A percentile compares a stretch with the other conserved stretches of the same genome.
These are phyloP conservation scores for Cladophialophora psammophila DNA, from an alignment of 2,329 filamentous ascomycete genomes.

Conservation along the genomic window DNA sequence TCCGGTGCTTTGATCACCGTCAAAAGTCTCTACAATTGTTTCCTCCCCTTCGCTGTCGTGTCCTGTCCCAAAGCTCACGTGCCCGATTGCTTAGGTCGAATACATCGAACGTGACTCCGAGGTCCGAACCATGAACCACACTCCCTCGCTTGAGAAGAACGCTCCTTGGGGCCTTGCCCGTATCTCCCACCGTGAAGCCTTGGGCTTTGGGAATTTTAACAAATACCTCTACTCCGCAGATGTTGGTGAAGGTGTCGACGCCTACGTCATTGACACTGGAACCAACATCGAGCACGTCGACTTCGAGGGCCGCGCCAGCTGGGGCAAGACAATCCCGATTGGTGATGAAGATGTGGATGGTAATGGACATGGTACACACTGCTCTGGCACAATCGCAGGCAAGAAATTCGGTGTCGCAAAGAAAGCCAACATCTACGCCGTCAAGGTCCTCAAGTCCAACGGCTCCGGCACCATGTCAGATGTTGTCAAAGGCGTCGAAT, in stretches of 20 bases:
- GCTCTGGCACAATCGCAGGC: slow-evolving; percentile 95
- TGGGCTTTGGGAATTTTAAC: slow-evolving; percentile 88
- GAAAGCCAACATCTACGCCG: slow-evolving; percentile 95
- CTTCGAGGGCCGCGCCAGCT: slow-evolving; percentile 92
- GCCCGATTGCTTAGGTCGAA: slow-evolving; percentile 75
- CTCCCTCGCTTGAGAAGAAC: slow-evolving; percentile 77
- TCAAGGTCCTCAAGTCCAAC: slow-evolving; percentile 98
- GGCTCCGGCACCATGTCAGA: slow-evolving; percentile 98
- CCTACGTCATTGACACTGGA: slow-evolving; percentile 98
- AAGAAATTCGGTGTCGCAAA: slow-evolving; percentile 99
- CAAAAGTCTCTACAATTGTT: not conserved
- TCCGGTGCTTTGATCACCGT: not conserved
- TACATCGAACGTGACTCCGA: slow-evolving; percentile 95
- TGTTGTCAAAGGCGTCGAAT: slow-evolving; percentile 98
- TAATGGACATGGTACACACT: slow-evolving; percentile 98
- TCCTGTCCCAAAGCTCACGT: slow-evolving; percentile 34
- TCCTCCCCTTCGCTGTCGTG: slow-evolving; percentile 19
- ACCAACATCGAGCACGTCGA: slow-evolving; percentile 94
- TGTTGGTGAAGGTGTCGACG: slow-evolving; percentile 96
- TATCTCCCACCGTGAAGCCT: slow-evolving; percentile 89
- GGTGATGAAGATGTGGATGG: slow-evolving; percentile 86
- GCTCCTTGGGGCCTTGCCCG: slow-evolving; percentile 98
- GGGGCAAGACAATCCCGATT: slow-evolving; percentile 94
- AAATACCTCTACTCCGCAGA: slow-evolving; percentile 94
- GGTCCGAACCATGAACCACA: slow-evolving; percentile 76